Evolutionary conservation across 1,139 yeast species (phyloP), one percentile per base, ranked within the genome.

Genomic region (Kluyveromyces marxianus): DNA sequence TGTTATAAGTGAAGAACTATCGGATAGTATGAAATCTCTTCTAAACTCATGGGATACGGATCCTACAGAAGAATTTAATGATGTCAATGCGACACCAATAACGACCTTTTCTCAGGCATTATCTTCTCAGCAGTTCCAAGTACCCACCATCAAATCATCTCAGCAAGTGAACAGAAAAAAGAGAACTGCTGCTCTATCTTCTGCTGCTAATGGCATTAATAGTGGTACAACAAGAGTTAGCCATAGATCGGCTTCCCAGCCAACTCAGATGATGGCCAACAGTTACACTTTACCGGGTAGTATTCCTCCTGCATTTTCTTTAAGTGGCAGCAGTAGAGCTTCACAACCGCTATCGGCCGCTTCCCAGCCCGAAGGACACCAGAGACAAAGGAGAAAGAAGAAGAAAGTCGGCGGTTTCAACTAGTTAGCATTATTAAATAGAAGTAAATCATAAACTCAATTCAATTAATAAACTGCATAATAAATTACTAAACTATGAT

Each of bases 351-450:
- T 52, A 7, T 36, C 52, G 4, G 37, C 46, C 8, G 21, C 35
- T 6, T 51, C 59, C 29, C 56, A 56, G 37, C 42, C 51, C 6
- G 50, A 49, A 29, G 46, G 47, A 31, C 54, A 58, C 21, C 58
- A 53, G 40, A 47, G 51, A 29, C 36, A 47, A 6, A 57, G 50
- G 39, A 55, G 51, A 42, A 59, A 54, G 50, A 59, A 58, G 50
- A 59, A 56, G 46, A 58, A 54, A 37, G 51, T 60, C 26, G 59
- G 62, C 25, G 64, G 64, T n/a, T 60, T 60, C 44, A 56, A 55
- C 25, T 60, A 45, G 30, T 36, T 33, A 5, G 21, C 35, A 33
- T 24, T 6, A n/a, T 7, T 10, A 10, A 10, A 14, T 14, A 14
- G 21, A 14, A 14, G 21, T 14, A 14, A 14, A 14, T 14, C 21